Conservation (phyloP, 2,329 filamentous ascomycete genomes). For the Coniella vitis region DNA sequence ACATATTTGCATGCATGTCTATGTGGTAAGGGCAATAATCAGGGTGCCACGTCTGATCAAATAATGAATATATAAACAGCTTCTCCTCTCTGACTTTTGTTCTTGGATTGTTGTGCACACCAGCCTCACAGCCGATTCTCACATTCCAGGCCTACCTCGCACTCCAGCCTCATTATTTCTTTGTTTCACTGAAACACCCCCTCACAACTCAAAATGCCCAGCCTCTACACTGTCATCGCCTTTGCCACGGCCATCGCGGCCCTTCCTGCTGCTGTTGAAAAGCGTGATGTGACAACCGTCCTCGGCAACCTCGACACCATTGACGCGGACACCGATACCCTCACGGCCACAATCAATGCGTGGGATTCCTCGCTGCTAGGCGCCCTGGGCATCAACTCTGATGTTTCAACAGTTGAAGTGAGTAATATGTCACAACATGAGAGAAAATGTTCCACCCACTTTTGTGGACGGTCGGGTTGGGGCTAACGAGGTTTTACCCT, state of each 20-base stretch:
- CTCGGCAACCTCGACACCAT: constrained; percentile 12
- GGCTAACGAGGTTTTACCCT: no score
- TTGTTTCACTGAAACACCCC: no score
- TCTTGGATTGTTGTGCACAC: no score
- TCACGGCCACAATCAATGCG: constrained; percentile 6
- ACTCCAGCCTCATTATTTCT: not conserved
- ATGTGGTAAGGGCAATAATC: no score
- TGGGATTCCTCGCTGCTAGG: constrained; percentile 10
- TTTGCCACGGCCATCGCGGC: constrained; percentile 11
- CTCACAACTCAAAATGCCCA: constrained; percentile 12
- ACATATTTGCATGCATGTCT: no score
- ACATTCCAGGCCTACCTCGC: no score
- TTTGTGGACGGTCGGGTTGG: no score
- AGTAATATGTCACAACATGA: not conserved
- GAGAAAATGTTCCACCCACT: no score
- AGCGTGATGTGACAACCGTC: constrained; percentile 6
- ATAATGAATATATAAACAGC: no score
- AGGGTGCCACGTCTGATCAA: no score
- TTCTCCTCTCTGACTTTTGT: no score
- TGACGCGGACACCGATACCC: constrained; percentile 6
- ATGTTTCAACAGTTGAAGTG: constrained; percentile 5
- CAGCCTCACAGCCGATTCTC: no score
- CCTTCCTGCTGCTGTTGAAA: not conserved
- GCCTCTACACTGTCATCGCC: constrained; percentile 6
- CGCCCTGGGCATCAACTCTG: constrained; percentile 2